Evolutionary conservation across 73 alveolate species (phyloP), one percentile per base, ranked within the genome.

Genomic region (Tetrahymena elliotti): DNA sequence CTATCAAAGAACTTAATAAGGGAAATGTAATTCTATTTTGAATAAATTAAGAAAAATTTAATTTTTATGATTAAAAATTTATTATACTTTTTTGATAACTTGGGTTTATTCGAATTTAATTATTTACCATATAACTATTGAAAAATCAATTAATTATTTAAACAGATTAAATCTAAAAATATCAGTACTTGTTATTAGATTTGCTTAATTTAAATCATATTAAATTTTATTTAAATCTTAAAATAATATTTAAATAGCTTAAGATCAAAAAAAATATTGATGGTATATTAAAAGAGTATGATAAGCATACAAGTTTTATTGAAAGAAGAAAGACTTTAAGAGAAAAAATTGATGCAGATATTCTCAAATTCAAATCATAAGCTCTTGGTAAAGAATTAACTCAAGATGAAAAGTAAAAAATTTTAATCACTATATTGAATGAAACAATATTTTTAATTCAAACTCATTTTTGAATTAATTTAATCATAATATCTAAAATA

Each of bases 231-330:
- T 40, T 4, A 40, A 40, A 40, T 4, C 18, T 47, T 47, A 47
- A 47, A 4, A 18, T 18, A 47, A 12, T 47, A 47, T 47, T 18
- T 18, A 40, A 47, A 47, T 68, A 68, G 88, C 38, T 94, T 5
- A 83, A 83, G 52, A 94, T 94, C 20, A 94, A 94, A 40, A 94
- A 94, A 54, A 94, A 94, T 83, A 94, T 94, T 38, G 96, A 94
- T 33, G 94, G 93, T 13, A 83, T 94, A 38, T 68, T 94, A 16
- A 24, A 94, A 38, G 54, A 40, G 12, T 94, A 94, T 94, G 96
- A 94, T 39, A 36, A 34, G 33, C 94, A 94, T 24, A 31, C 84
- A 24, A 40, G 83, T 39, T 84, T 94, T 6, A n/a, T 83, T 0
- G 83, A 41, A 27, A 94, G 96, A 84, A 82, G 96, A 83, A 93